Conservation (phyloP, 2,329 filamentous ascomycete species). For the Alternaria sp. region DNA sequence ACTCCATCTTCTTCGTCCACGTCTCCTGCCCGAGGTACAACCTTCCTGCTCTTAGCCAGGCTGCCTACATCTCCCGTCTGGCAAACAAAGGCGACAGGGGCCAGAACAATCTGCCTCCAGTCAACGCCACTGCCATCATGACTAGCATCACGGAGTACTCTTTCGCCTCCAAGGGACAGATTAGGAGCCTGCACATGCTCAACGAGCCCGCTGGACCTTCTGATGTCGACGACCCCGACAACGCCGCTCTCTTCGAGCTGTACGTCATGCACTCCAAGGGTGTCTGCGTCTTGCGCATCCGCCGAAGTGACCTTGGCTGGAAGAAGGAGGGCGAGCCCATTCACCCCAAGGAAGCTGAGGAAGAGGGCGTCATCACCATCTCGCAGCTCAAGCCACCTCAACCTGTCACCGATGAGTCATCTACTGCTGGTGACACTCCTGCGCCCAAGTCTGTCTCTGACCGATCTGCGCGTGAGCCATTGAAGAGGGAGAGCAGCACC, state of each 20-base stretch:
- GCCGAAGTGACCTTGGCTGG: constrained; percentile 90
- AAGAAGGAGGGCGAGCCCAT: constrained; percentile 87
- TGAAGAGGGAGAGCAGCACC: constrained; percentile 45
- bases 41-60: constrained; percentile 79
- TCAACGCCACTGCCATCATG: constrained; percentile 95
- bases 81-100: constrained; percentile 55
- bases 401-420: constrained; percentile 42
- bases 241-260: constrained; percentile 85
- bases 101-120: constrained; percentile 73
- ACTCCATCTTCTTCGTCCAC: constrained; percentile 97
- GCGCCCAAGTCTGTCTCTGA: constrained; percentile 45
- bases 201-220: constrained; percentile 68
- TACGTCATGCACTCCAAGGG: constrained; percentile 98
- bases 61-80: constrained; percentile 82
- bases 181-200: constrained; percentile 90
- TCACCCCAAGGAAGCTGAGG: constrained; percentile 75
- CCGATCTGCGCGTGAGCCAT: constrained; percentile 43
- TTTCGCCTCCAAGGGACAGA: constrained; percentile 81
- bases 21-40: constrained; percentile 93
- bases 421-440: constrained; percentile 46
- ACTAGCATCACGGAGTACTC: constrained; percentile 96
- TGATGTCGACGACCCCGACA: constrained; percentile 64
- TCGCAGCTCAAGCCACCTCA: constrained; percentile 63
- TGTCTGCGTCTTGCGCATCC: constrained; percentile 87
- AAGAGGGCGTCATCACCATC: constrained; percentile 76